phyloP scores from a whole-genome alignment of 2,329 filamentous ascomycete species.

The Hirsutella rhossiliensis region DNA sequence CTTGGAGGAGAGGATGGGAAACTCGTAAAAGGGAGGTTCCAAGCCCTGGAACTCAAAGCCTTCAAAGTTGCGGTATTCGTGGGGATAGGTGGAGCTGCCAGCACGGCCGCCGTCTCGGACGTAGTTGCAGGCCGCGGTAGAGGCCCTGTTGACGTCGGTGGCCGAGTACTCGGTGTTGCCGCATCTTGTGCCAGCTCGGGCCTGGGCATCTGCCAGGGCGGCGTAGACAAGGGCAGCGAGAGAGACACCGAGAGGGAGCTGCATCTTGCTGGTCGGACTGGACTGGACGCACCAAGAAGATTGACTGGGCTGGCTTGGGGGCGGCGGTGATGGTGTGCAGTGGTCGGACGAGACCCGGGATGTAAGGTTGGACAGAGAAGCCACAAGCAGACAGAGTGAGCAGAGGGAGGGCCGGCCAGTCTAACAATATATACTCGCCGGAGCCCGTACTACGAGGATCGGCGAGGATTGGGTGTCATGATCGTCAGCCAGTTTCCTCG shows the following conservation, averaged over 20 bases:
- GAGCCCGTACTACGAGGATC: too few species aligned
- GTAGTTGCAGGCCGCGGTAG: conserved; percentile 13
- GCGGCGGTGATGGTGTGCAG: too few species aligned
- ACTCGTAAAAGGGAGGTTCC: conserved; percentile 25
- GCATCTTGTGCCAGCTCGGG: conserved; percentile 15
- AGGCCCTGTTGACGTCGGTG: conserved; percentile 14
- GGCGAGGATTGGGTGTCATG: too few species aligned
- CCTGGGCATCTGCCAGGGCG: conserved; percentile 8
- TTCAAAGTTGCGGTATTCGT: conserved; percentile 26
- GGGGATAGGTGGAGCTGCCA: conserved; percentile 23
- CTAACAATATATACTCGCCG: too few species aligned
- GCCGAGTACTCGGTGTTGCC: conserved; percentile 17
- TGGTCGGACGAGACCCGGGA: too few species aligned
- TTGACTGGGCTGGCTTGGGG: too few species aligned
- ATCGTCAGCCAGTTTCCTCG: too few species aligned
- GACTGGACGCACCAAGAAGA: too few species aligned
- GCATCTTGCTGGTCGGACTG: conserved; percentile 11
- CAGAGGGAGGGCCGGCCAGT: too few species aligned
- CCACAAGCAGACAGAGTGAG: too few species aligned
- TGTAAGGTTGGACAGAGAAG: too few species aligned
- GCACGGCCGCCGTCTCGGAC: conserved; percentile 10
- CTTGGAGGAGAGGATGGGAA: conserved; percentile 20
- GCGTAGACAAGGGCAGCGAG: conserved; percentile 16
- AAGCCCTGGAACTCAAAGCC: conserved; percentile 20
- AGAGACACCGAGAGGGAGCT: conserved; percentile 13